Conservation (phyloP, 331 rosid species). For the Malus hybrid region DNA sequence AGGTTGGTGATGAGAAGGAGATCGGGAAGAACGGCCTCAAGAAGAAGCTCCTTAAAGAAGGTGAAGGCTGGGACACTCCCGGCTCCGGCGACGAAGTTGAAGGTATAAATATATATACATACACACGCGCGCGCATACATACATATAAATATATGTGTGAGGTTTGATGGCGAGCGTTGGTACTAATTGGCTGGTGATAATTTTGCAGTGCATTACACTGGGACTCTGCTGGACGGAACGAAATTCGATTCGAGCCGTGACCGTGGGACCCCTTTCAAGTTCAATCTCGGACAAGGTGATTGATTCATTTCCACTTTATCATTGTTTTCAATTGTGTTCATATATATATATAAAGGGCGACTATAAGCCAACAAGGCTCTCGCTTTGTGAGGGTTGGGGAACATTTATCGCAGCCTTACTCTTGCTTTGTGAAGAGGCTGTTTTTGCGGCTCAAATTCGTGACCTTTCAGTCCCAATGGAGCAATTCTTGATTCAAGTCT, state of each 20-base stretch:
- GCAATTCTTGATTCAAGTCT: background rate
- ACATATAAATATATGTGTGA: too few species aligned
- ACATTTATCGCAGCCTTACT: too few species aligned
- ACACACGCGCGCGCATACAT: background rate
- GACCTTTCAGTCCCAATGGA: too few species aligned
- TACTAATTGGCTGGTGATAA: background rate
- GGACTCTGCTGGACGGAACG: conserved; percentile 71
- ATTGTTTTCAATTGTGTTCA: background rate
- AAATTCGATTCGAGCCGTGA: conserved; percentile 75
- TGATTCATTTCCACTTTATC: background rate
- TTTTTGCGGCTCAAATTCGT: too few species aligned
- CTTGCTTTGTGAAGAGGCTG: too few species aligned
- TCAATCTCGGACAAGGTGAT: conserved; percentile 62
- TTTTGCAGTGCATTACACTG: conserved; percentile 55
- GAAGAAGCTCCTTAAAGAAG: conserved; percentile 75
- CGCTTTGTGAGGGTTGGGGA: too few species aligned
- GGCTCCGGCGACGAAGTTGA: conserved; percentile 62
- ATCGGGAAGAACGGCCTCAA: conserved; percentile 62
- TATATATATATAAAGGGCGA: too few species aligned
- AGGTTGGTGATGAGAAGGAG: conserved; percentile 76
- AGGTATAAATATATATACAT: conserved; percentile 26
- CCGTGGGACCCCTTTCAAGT: conserved; percentile 61
- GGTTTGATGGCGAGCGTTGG: background rate
- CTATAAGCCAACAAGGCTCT: too few species aligned
- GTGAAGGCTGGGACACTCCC: conserved; percentile 73